Percentiles rank a stretch among this genome's conserved stretches.
phyloP scores from a whole-genome alignment of 192 early-diverging fungal species.

The Piromyces sp. region DNA sequence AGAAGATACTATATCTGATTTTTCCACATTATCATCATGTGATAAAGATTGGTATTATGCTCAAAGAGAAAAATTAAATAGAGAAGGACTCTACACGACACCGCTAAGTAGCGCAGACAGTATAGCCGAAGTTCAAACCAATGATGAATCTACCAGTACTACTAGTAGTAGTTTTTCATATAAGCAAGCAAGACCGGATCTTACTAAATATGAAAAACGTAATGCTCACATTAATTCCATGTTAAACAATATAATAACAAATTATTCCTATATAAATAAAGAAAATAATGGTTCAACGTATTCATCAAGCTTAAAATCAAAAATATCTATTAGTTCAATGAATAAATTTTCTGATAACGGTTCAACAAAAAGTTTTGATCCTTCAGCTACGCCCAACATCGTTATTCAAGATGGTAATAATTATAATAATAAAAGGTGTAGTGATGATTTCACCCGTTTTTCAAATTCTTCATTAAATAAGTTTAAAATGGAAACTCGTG shows the following conservation, averaged over 20 bases:
- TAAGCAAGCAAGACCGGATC: not conserved
- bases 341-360: not conserved
- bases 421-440: not conserved
- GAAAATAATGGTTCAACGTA: not conserved
- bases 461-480: not conserved
- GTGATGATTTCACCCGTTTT: not conserved
- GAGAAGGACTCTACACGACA: slow-evolving; percentile 9
- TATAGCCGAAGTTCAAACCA: not conserved
- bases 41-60: slow-evolving; percentile 6
- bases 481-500: not conserved
- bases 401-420: not conserved
- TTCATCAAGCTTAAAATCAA: not conserved
- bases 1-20: not conserved
- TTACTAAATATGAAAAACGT: not conserved
- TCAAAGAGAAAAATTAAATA: slow-evolving; percentile 5
- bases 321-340: not conserved
- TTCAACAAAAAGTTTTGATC: not conserved
- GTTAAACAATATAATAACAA: not conserved
- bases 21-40: not conserved
- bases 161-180: not conserved
- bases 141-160: not conserved
- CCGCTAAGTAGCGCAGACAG: slow-evolving; percentile 18
- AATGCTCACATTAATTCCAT: not conserved
- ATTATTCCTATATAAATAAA: not conserved
- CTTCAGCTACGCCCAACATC: not conserved